phyloP scores from a whole-genome alignment of 2,329 filamentous ascomycete genomes.

The Aureobasidium namibiae region DNA sequence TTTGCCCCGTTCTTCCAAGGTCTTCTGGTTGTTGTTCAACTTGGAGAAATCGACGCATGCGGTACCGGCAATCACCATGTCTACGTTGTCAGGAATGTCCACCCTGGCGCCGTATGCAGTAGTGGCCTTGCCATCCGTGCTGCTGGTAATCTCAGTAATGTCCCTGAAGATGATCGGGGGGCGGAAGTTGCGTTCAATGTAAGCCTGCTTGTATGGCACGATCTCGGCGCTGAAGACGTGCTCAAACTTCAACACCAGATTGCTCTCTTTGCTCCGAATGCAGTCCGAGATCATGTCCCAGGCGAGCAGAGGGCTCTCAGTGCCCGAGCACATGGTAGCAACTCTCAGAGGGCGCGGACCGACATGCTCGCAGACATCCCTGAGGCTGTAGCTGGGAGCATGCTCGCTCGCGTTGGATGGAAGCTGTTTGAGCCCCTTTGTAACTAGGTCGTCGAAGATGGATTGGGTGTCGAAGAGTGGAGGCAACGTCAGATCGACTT shows the following conservation, averaged over 20 bases:
- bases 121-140: constrained; percentile 29
- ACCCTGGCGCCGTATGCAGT: constrained; percentile 58
- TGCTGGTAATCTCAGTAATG: constrained; percentile 31
- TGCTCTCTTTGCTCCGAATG: constrained; percentile 22
- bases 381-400: constrained; percentile 18
- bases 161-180: constrained; percentile 37
- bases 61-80: constrained; percentile 64
- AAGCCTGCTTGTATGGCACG: constrained; percentile 38
- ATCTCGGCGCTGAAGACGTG: constrained; percentile 42
- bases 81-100: constrained; percentile 48
- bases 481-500: constrained; percentile 30
- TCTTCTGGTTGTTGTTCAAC: constrained; percentile 52
- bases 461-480: constrained; percentile 40
- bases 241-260: constrained; percentile 21
- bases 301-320: constrained; percentile 63
- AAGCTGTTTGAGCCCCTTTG: constrained; percentile 25
- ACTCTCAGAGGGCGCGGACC: constrained; percentile 41
- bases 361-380: constrained; percentile 28
- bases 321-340: constrained; percentile 71
- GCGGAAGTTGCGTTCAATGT: constrained; percentile 39
- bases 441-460: constrained; percentile 43
- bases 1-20: constrained; percentile 49
- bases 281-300: constrained; percentile 45
- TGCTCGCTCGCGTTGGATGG: constrained; percentile 11
- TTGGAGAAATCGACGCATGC: constrained; percentile 68